Evolutionary conservation across 495 filamentous ascomycete genomes (phyloP), one percentile per base, ranked within the genome.

Genomic region (Coniosporium apollinis): DNA sequence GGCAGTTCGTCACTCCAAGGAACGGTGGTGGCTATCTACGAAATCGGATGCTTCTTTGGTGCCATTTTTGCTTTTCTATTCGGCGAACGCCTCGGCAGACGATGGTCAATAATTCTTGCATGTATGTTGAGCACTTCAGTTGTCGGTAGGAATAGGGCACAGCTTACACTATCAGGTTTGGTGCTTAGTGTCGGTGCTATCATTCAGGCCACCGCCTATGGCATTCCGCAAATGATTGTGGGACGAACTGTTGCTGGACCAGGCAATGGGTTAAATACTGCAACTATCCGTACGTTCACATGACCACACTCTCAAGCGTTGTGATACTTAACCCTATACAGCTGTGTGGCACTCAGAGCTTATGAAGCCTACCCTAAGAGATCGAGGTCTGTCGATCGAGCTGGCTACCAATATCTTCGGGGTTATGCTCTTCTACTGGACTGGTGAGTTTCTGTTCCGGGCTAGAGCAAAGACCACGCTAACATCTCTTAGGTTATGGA

Each of bases 1-100:
- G n/a, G n/a, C 2, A 26, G 14, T 8, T 40, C 60, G 1, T 60
- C 55, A 14, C 41, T 61, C 3, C 56, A 70, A 5, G 68, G 64
- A 3, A 77, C 71, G 0, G 61, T 72, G n/a, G 75, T 71, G 6
- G 70, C 73, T 4, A 60, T 77, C 14, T 79, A 78, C 56, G 70
- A 74, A 31, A 54, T 79, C 41, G 73, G 72, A 36, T 75, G 70
- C 47, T 74, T 78, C 42, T 56, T 74, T 11, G 73, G 74, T 6
- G 69, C 70, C 7, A 59, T 78, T 21, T 59, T 58, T 0, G 68
- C 70, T 4, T 67, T 74, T 37, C 66, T 60, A 44, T 53, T 75
- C 32, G 74, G 76, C 16, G 72, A 75, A 36, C 44, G 46, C 6
- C 54, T 76, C 0, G 73, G 72, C 1, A 54, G 73, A 3, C 70